Percentiles rank a stretch among this genome's conserved stretches.
Evolutionary conservation across 225 moss, liverwort and hornwort genomes (phyloP).

Genomic region (Ulota crispa): DNA sequence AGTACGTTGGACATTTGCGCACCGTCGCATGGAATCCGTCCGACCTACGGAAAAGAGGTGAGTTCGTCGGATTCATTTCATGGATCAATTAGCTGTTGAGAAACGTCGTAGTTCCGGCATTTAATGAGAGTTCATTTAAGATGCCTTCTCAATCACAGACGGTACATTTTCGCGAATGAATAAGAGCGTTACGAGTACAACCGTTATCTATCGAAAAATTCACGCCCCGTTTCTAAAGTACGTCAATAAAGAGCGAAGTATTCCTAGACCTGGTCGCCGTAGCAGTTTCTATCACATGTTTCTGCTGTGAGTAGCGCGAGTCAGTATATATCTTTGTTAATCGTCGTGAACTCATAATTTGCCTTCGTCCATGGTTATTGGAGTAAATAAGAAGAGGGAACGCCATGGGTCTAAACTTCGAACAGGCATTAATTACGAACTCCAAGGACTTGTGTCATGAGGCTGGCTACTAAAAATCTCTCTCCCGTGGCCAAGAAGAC

Average conservation of each 20-base stretch:
- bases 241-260: slow-evolving; percentile 45
- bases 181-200: slow-evolving; percentile 61
- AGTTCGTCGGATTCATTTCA: slow-evolving; percentile 15
- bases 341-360: slow-evolving; percentile 14
- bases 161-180: slow-evolving; percentile 46
- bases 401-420: slow-evolving; percentile 5
- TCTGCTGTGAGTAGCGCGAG: slow-evolving; percentile 26
- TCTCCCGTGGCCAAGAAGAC: neutral
- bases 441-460: neutral
- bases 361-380: slow-evolving; percentile 4
- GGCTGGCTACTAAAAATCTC: neutral
- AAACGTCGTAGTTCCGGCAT: slow-evolving; percentile 29
- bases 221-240: slow-evolving; percentile 58
- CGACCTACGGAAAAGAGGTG: slow-evolving; percentile 9
- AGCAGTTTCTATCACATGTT: slow-evolving; percentile 45
- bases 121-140: slow-evolving; percentile 34
- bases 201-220: slow-evolving; percentile 58
- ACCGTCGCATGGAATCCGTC: slow-evolving; percentile 26
- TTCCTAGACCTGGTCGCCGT: slow-evolving; percentile 45
- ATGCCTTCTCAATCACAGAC: slow-evolving; percentile 42
- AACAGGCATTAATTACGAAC: neutral
- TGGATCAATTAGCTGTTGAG: slow-evolving; percentile 25
- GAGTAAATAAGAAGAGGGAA: neutral
- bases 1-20: slow-evolving; percentile 4
- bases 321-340: neutral